A percentile compares a stretch with the other conserved stretches of the same genome.
phyloP scores from a whole-genome alignment of 805 yeast species.

The Cephaloascus albidus region DNA sequence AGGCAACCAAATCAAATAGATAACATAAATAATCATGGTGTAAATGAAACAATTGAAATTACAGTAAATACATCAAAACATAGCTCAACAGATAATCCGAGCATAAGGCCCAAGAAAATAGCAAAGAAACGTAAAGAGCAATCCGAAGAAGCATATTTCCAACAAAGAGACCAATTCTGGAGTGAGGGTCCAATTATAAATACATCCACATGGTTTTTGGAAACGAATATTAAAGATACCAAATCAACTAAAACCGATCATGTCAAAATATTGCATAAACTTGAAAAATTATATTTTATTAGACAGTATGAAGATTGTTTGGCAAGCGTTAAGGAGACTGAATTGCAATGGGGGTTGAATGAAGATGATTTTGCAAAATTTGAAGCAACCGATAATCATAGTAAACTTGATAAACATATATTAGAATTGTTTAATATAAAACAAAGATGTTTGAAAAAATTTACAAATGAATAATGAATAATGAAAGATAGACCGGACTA shows the following conservation, averaged over 20 bases:
- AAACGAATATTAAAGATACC: slow-evolving; percentile 18
- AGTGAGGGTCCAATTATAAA: slow-evolving; percentile 50
- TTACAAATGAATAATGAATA: slow-evolving; percentile 2
- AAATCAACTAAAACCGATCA: slow-evolving; percentile 43
- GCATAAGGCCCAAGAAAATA: no score
- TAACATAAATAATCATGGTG: no score
- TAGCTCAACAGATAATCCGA: no score
- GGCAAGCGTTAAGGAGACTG: slow-evolving; percentile 27
- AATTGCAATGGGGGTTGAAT: slow-evolving; percentile 18
- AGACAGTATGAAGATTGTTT: slow-evolving; percentile 45
- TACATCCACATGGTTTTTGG: slow-evolving; percentile 32
- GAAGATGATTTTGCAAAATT: slow-evolving; percentile 12
- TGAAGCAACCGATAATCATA: slow-evolving; percentile 16
- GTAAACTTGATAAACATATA: slow-evolving; percentile 37
- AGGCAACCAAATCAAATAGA: no score
- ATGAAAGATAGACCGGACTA: slow-evolving; percentile 3
- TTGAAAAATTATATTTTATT: slow-evolving; percentile 54
- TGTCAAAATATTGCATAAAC: slow-evolving; percentile 43
- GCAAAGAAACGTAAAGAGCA: slow-evolving; percentile 57
- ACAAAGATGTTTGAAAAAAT: slow-evolving; percentile 22
- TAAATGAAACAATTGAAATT: no score
- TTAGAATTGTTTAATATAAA: slow-evolving; percentile 40
- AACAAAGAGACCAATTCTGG: slow-evolving; percentile 42
- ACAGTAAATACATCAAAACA: no score
- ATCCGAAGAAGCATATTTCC: slow-evolving; percentile 48